Base-by-base conservation (phyloP, 164 flowering plant genomes). In the Annona cherimola region DNA sequence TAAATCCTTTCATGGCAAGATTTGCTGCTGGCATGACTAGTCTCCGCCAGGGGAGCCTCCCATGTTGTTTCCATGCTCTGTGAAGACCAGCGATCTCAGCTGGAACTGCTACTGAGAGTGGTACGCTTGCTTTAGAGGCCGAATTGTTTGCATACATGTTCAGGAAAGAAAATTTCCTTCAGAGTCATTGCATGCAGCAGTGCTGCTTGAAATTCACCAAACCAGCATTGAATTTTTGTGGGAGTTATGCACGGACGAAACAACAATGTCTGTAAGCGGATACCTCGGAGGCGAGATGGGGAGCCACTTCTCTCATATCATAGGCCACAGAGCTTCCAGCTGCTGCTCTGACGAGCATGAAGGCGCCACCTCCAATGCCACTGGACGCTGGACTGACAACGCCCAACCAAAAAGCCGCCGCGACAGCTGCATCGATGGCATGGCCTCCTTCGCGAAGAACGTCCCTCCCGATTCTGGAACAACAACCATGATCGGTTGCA, bases 291-390 rank as follows among this genome's bases (percentile, higher is more conserved):
- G 91, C 83, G 16, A n/a, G 66, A 62, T 74, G n/a, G 4, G 92
- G 90, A 4, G 95, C 92, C 61, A 82, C 84, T 84, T 87, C 90
- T 77, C 92, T 85, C 84, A 84, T 81, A 68, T 90, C 92, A 73
- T 80, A 82, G 46, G 85, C 90, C 41, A 79, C 81, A 1, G 79
- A 69, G 66, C 63, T 71, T 42, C 87, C 89, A 5, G 86, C 79
- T 26, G 54, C 39, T 68, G 61, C 71, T 59, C 89, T 80, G 16
- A 87, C 6, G 4, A 88, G 69, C 87, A 90, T 78, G 59, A 87
- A 85, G 7, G 83, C 88, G 55, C 94, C 94, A 2, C 94, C 94
- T 1, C 94, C 94, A 66, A 90, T 73, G 73, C 94, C 92, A 74
- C 92, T 90, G 3, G 90, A 86, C 8, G 89, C 86, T 5, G 92